A percentile compares a stretch with the other conserved stretches of the same genome.
Conservation (phyloP, 2,329 filamentous ascomycete species). For the Cladosporium sp. region DNA sequence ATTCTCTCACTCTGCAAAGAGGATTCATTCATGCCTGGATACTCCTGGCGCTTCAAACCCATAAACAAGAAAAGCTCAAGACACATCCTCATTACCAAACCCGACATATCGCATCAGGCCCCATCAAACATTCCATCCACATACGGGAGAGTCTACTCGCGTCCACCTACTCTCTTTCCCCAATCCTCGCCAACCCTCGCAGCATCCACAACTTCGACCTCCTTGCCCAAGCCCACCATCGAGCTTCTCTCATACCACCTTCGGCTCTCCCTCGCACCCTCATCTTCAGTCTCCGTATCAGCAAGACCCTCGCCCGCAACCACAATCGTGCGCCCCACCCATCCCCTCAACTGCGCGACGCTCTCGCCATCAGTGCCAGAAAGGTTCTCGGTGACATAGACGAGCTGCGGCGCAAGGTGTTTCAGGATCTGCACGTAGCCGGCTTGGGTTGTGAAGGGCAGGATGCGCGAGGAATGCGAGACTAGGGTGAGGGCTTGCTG, state of each 20-base stretch:
- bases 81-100: background rate
- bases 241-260: constrained; percentile 80
- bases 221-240: constrained; percentile 80
- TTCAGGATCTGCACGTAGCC: constrained; percentile 85
- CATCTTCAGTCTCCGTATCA: constrained; percentile 68
- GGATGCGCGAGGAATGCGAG: constrained; percentile 79
- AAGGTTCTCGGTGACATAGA: constrained; percentile 78
- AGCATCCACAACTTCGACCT: constrained; percentile 84
- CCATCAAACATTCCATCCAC: background rate
- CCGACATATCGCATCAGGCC: background rate
- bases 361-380: constrained; percentile 68
- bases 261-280: constrained; percentile 52
- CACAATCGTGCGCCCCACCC: constrained; percentile 63
- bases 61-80: background rate
- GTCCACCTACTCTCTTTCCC: constrained; percentile 71
- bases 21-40: background rate
- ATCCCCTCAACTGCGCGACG: constrained; percentile 65
- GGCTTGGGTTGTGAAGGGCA: constrained; percentile 81
- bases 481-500: constrained; percentile 76
- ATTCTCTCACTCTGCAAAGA: background rate
- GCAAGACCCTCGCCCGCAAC: constrained; percentile 71
- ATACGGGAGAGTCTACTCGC: constrained; percentile 36
- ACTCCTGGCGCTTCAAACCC: background rate
- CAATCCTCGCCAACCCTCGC: constrained; percentile 83
- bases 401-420: constrained; percentile 78